phyloP scores from a whole-genome alignment of 2,329 filamentous ascomycete species.

The Lasiodiplodia theobromae region DNA sequence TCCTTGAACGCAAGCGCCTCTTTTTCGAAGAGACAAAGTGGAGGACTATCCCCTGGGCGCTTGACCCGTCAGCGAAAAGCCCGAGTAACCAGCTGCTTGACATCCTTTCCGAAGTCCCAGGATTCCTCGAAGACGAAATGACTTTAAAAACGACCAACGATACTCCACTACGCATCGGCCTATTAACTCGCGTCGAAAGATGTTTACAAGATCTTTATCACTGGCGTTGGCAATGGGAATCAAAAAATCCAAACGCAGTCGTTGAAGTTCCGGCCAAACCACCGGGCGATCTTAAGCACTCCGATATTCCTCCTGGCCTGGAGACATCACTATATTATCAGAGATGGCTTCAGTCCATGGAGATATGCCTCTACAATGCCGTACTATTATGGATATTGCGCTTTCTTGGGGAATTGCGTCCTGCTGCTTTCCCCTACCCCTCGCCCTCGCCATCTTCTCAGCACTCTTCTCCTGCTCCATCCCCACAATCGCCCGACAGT shows the following conservation, averaged over 20 bases:
- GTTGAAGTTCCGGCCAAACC: slow-evolving; percentile 23
- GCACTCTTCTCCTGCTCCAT: slow-evolving; percentile 7
- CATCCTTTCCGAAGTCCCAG: slow-evolving; percentile 31
- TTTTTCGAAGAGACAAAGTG: slow-evolving; percentile 31
- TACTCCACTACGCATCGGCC: neutral
- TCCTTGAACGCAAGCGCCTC: slow-evolving; percentile 31
- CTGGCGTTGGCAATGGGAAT: slow-evolving; percentile 33
- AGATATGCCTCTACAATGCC: slow-evolving; percentile 33
- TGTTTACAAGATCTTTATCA: slow-evolving; percentile 30
- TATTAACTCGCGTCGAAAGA: slow-evolving; percentile 27
- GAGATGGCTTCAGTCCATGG: slow-evolving; percentile 28
- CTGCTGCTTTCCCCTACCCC: slow-evolving; percentile 15
- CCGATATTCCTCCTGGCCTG: slow-evolving; percentile 19
- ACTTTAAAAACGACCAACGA: slow-evolving; percentile 22
- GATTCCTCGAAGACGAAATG: slow-evolving; percentile 29
- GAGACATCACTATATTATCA: slow-evolving; percentile 28
- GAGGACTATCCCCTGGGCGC: slow-evolving; percentile 31
- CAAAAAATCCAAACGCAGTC: slow-evolving; percentile 29
- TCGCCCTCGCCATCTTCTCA: neutral
- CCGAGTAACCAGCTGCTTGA: slow-evolving; percentile 30
- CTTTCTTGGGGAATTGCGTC: slow-evolving; percentile 23
- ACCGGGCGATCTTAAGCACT: neutral
- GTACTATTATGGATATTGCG: slow-evolving; percentile 30
- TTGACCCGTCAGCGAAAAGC: slow-evolving; percentile 27
- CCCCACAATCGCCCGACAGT: neutral